Evolutionary conservation across 1,284 basidiomycete species (phyloP).

Genomic region (Rhodotorula mucilaginosa): DNA sequence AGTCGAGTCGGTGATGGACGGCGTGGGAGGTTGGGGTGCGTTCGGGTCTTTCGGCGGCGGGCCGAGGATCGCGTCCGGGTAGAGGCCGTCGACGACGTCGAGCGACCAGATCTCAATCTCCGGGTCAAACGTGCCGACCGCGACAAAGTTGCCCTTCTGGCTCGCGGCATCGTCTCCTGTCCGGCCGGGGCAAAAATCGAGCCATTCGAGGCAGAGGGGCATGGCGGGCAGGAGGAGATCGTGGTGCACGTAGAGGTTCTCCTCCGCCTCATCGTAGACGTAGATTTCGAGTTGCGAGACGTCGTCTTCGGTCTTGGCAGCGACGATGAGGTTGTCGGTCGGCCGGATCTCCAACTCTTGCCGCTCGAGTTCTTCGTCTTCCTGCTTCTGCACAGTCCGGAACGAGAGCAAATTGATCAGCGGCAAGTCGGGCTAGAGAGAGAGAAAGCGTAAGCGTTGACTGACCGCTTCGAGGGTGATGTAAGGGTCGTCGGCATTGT

Average conservation of each 20-base stretch:
- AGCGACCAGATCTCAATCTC: constrained; percentile 99
- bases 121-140: constrained; percentile 94
- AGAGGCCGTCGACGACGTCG: constrained; percentile 89
- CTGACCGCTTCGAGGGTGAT: constrained; percentile 87
- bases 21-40: constrained; percentile 67
- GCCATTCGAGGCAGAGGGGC: constrained; percentile 98
- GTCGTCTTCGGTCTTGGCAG: constrained; percentile 95
- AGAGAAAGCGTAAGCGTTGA: constrained; percentile 41
- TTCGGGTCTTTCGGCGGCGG: constrained; percentile 64
- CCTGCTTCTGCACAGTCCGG: constrained; percentile 44
- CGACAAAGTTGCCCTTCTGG: constrained; percentile 76
- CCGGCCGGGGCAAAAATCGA: constrained; percentile 77
- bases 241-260: constrained; percentile 95
- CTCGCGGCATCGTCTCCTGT: constrained; percentile 38
- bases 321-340: constrained; percentile 86
- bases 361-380: constrained; percentile 77
- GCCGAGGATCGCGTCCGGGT: constrained; percentile 87
- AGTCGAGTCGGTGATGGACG: constrained; percentile 46
- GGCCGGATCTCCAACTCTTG: constrained; percentile 86
- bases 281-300: constrained; percentile 94
- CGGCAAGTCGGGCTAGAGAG: background rate
- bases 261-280: constrained; percentile 82
- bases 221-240: constrained; percentile 97
- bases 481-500: constrained; percentile 94
- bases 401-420: background rate